Conservation (phyloP, 805 yeast species). For the Candida boidinii region DNA sequence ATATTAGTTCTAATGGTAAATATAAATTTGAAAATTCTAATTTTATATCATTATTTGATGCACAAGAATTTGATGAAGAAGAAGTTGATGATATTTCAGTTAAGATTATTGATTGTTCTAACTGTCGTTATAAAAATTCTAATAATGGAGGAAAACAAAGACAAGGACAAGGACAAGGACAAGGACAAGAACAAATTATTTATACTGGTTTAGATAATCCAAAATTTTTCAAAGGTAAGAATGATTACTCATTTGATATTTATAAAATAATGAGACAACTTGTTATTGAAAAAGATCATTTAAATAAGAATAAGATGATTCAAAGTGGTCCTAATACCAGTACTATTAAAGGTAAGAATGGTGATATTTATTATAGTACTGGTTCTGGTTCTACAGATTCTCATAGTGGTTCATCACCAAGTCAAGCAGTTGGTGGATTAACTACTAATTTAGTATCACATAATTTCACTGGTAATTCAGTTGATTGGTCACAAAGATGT, state of each 20-base stretch:
- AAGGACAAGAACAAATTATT: slow-evolving; percentile 19
- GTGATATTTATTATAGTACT: too few species aligned
- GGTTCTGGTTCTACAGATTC: too few species aligned
- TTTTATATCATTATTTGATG: slow-evolving; percentile 7
- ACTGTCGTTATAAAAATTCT: slow-evolving; percentile 36
- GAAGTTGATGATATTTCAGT: slow-evolving; percentile 18
- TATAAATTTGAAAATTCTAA: background rate
- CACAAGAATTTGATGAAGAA: slow-evolving; percentile 5
- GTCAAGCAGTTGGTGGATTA: too few species aligned
- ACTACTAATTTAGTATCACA: too few species aligned
- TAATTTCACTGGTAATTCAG: slow-evolving; percentile 13
- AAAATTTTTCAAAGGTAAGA: slow-evolving; percentile 48
- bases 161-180: too few species aligned
- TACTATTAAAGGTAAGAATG: too few species aligned
- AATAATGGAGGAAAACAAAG: too few species aligned
- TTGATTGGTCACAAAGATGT: slow-evolving; percentile 39
- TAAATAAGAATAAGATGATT: too few species aligned
- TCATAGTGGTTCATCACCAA: too few species aligned
- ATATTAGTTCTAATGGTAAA: too few species aligned
- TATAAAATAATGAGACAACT: slow-evolving; percentile 46
- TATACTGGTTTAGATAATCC: slow-evolving; percentile 60
- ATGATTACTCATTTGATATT: slow-evolving; percentile 54
- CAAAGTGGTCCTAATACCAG: too few species aligned
- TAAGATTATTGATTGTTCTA: slow-evolving; percentile 49
- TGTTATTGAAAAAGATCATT: too few species aligned